Evolutionary conservation across 345 rosid genomes (phyloP).

Genomic region (Conringia planisiliqua): DNA sequence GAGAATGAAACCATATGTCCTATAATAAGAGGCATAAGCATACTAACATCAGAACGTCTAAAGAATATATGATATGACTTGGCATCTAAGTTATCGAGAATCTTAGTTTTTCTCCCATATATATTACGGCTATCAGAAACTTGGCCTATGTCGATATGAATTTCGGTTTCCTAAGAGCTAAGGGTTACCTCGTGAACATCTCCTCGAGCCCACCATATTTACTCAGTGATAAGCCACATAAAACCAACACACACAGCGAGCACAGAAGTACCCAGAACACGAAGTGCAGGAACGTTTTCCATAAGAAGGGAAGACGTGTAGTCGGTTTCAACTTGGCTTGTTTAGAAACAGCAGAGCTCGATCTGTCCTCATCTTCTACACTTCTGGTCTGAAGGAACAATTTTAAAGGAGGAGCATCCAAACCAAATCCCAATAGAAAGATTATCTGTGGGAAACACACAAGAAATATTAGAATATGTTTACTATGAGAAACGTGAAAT

Average conservation of each 20-base stretch:
- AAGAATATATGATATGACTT: background rate
- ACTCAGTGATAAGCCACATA: slow-evolving; percentile 59
- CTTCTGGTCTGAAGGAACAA: slow-evolving; percentile 43
- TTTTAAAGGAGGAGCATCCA: slow-evolving; percentile 81
- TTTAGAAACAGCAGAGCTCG: slow-evolving; percentile 29
- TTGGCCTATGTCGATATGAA: background rate
- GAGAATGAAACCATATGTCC: slow-evolving; percentile 94
- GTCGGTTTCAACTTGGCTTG: slow-evolving; percentile 28
- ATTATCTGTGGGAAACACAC: slow-evolving; percentile 52
- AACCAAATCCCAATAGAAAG: slow-evolving; percentile 73
- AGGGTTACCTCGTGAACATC: slow-evolving; percentile 77
- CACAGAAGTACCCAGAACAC: slow-evolving; percentile 68
- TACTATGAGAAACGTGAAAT: background rate
- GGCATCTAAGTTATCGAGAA: background rate
- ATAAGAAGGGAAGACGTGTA: slow-evolving; percentile 43
- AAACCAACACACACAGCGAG: slow-evolving; percentile 62
- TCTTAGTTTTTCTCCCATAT: background rate
- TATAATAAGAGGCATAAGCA: slow-evolving; percentile 37
- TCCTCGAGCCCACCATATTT: slow-evolving; percentile 67
- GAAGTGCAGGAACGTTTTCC: slow-evolving; percentile 57
- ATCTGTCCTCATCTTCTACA: slow-evolving; percentile 29
- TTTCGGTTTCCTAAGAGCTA: background rate
- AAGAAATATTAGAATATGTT: background rate
- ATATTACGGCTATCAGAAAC: background rate
- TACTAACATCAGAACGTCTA: background rate